Conservation (phyloP, 2,329 filamentous ascomycete genomes). For the Colletotrichum cuscutae region DNA sequence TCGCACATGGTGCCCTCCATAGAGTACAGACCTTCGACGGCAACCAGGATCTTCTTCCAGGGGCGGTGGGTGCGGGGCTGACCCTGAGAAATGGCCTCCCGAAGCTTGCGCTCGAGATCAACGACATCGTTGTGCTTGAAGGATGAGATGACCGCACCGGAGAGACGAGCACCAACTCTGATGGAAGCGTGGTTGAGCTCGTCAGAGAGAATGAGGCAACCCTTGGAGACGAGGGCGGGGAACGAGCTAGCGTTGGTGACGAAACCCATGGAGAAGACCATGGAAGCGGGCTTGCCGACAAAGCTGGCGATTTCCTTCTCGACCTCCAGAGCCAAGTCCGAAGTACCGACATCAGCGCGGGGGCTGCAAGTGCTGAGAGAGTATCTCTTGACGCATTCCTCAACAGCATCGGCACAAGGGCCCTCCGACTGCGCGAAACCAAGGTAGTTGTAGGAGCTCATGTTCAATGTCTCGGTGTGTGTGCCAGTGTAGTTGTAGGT, state of each 20-base stretch:
- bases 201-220: conserved; percentile 93
- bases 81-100: conserved; percentile 94
- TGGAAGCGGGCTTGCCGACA: conserved; percentile 91
- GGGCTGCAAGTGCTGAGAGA: conserved; percentile 86
- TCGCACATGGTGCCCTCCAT: conserved; percentile 99
- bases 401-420: conserved; percentile 92
- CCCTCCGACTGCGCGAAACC: conserved; percentile 98
- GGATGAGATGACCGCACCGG: conserved; percentile 92
- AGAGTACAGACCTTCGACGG: conserved; percentile 96
- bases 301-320: conserved; percentile 91
- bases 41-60: conserved; percentile 99
- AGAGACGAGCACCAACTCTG: conserved; percentile 91
- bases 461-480: conserved; percentile 93
- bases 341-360: conserved; percentile 84
- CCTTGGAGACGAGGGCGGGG: conserved; percentile 90
- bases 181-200: conserved; percentile 99
- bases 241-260: conserved; percentile 95
- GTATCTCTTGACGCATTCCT: conserved; percentile 85
- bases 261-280: conserved; percentile 99
- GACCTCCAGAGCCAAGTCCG: conserved; percentile 88
- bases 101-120: conserved; percentile 85
- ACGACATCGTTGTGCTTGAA: conserved; percentile 98
- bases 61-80: conserved; percentile 98
- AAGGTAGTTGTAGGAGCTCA: conserved; percentile 99
- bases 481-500: conserved; percentile 91